A percentile compares a stretch with the other conserved stretches of the same genome.
Evolutionary conservation across 2,329 filamentous ascomycete species (phyloP).

Genomic region (Chalaropsis ovoidea): DNA sequence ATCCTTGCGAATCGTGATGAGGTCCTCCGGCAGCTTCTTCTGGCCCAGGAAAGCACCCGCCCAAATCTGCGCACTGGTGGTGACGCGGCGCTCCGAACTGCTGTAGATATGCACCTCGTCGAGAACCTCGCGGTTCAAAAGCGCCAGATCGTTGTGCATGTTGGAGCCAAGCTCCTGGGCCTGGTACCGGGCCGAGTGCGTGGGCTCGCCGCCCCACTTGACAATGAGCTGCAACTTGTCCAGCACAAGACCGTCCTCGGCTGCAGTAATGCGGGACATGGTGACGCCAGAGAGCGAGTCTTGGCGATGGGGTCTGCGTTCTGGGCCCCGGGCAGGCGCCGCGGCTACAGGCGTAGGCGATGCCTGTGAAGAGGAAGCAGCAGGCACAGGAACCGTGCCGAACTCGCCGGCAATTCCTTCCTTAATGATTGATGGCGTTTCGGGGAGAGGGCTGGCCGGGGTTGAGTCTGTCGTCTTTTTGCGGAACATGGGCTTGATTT

Average conservation of each 20-base stretch:
- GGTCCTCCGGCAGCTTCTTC: conserved; percentile 74
- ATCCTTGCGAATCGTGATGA: conserved; percentile 86
- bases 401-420: conserved; percentile 28
- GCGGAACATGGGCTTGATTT: conserved; percentile 98
- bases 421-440: conserved; percentile 28
- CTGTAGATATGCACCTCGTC: conserved; percentile 92
- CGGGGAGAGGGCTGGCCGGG: conserved; percentile 32
- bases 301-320: conserved; percentile 49
- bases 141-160: conserved; percentile 85
- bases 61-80: conserved; percentile 94
- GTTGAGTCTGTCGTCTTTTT: conserved; percentile 59
- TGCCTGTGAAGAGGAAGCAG: conserved; percentile 9
- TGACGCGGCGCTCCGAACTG: conserved; percentile 88
- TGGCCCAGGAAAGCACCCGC: conserved; percentile 77
- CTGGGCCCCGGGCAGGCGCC: neutral
- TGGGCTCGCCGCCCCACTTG: conserved; percentile 98
- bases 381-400: conserved; percentile 28
- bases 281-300: conserved; percentile 85
- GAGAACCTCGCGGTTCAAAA: conserved; percentile 85
- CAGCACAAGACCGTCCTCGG: conserved; percentile 81
- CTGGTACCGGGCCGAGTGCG: conserved; percentile 92
- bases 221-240: conserved; percentile 97
- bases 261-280: conserved; percentile 86
- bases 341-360: neutral
- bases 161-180: conserved; percentile 89